A percentile compares a stretch with the other conserved stretches of the same genome.
Conservation (phyloP, 371 early-diverging fungal genomes). For the Agmasoma carcini region DNA sequence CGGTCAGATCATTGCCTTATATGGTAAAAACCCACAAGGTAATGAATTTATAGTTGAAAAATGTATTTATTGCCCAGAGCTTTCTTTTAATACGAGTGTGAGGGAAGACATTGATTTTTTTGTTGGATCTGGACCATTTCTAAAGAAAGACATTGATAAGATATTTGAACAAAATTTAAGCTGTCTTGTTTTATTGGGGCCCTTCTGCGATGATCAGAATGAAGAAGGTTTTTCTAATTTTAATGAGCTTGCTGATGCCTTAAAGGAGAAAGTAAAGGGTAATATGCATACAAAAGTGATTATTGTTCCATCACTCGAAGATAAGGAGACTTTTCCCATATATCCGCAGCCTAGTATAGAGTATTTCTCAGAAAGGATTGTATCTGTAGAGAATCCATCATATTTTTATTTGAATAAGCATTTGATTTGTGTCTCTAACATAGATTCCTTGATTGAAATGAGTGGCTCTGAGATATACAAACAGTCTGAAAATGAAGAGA, state of each 20-base stretch:
- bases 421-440: conserved; percentile 20
- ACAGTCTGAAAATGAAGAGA: neutral
- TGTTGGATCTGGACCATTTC: conserved; percentile 22
- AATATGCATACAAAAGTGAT: conserved; percentile 10
- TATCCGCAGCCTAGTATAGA: conserved; percentile 26
- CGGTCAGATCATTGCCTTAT: conserved; percentile 39
- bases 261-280: conserved; percentile 3
- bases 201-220: conserved; percentile 7
- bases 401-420: conserved; percentile 23
- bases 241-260: conserved; percentile 2
- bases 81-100: conserved; percentile 7
- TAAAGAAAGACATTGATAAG: conserved; percentile 2
- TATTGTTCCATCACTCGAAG: conserved; percentile 33
- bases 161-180: conserved; percentile 3
- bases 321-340: conserved; percentile 7
- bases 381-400: conserved; percentile 31
- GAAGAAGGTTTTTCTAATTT: neutral
- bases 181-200: conserved; percentile 37
- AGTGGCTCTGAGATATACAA: conserved; percentile 13
- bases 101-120: neutral
- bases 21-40: conserved; percentile 29
- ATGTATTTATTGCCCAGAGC: conserved; percentile 16
- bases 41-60: conserved; percentile 34
- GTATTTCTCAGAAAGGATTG: neutral
- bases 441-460: conserved; percentile 26